Evolutionary conservation across 1,284 basidiomycete genomes (phyloP).

Genomic region (Ganoderma lingzhi): DNA sequence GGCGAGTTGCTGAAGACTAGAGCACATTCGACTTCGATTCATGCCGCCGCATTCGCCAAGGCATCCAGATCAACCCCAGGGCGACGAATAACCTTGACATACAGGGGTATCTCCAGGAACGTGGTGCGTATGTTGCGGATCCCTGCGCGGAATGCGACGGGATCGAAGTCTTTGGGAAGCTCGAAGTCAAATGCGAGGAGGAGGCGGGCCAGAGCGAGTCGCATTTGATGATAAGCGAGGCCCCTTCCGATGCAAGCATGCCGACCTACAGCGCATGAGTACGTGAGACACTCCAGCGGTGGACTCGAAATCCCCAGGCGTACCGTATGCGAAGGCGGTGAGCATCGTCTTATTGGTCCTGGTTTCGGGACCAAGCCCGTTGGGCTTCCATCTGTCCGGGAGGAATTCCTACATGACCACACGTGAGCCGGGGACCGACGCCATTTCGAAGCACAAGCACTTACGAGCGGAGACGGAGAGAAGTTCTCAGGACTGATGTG

Average conservation of each 20-base stretch:
- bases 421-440: neutral
- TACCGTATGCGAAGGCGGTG: slow-evolving; percentile 35
- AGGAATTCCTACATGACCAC: slow-evolving; percentile 27
- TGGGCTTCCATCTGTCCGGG: slow-evolving; percentile 37
- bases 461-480: slow-evolving; percentile 33
- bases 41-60: too few species aligned
- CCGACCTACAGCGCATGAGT: neutral
- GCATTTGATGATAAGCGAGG: slow-evolving; percentile 37
- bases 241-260: slow-evolving; percentile 29
- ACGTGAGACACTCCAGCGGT: neutral
- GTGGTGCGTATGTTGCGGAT: slow-evolving; percentile 33
- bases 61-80: slow-evolving; percentile 1
- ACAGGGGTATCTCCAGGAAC: slow-evolving; percentile 25
- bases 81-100: neutral
- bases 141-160: slow-evolving; percentile 21
- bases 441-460: neutral
- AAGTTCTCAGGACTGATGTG: slow-evolving; percentile 37
- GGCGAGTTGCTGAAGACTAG: too few species aligned
- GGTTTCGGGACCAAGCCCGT: slow-evolving; percentile 28
- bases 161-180: slow-evolving; percentile 23
- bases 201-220: slow-evolving; percentile 28
- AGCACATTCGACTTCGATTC: too few species aligned
- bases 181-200: slow-evolving; percentile 32
- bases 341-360: slow-evolving; percentile 27
- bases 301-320: neutral